Base-by-base conservation (phyloP, 1,284 basidiomycete genomes). In the Sanghuangporus sanghuang region DNA sequence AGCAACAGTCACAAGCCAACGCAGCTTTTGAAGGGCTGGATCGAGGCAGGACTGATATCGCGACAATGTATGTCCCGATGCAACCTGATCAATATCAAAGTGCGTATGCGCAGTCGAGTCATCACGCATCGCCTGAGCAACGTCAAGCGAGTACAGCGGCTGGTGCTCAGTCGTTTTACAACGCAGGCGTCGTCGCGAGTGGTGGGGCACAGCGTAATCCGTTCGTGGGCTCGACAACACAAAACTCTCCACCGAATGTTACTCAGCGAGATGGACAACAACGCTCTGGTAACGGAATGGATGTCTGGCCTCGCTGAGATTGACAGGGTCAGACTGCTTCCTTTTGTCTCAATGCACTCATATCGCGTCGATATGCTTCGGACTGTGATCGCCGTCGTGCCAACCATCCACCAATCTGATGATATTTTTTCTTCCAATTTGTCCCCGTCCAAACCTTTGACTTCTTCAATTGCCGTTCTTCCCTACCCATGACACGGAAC, bases 31-130 rank as follows among this genome's bases (percentile, higher is more conserved):
- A 89, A 60, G 72, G 81, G 21, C 68, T 86, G 23, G 87, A 87
- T 66, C 78, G 84, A 59, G 62, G 62, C 16, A 80, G 87, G 58
- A 76, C 82, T 40, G 88, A 90, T 59, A 84, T 89, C 55, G 84
- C 83, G 54, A 81, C 81, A 63, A 72, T 92, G 73, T 93, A 85
- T 71, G 86, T 85, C 46, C 90, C 90, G 1, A 82, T 92, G 79
- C 91, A 92, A 71, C 86, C 90, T 36, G 89, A 92, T 39, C 86
- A 88, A 69, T 91, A 84, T 71, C 81, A 82, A 67, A 63, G 38
- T 32, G 72, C 80, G 40, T 90, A 89, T 69, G 72, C 77, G 16
- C 71, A 73, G 48, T 70, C 76, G 53, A 71, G 74, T 57, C 44
- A 46, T n/a, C 70, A 73, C 35, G 69, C 78, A 57, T 69, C 77